phyloP scores from a whole-genome alignment of 257 asterid genomes.

The Solanum piurae region DNA sequence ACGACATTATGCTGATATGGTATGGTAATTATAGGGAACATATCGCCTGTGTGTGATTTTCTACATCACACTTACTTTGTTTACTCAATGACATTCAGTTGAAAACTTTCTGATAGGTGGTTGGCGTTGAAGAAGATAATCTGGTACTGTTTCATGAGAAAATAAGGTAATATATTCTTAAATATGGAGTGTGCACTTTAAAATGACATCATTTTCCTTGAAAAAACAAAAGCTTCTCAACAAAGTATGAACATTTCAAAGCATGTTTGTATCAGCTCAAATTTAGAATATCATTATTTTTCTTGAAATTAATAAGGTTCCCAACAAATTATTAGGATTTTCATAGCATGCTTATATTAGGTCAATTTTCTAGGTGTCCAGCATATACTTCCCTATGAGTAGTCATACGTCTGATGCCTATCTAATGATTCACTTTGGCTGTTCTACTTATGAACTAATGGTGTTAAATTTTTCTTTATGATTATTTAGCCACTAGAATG shows the following conservation, averaged over 20 bases:
- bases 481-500: not conserved
- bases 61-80: not conserved
- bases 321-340: not conserved
- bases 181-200: not conserved
- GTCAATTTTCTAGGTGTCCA: not conserved
- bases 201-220: not conserved
- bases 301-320: not conserved
- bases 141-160: constrained; percentile 66
- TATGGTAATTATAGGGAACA: constrained; percentile 15
- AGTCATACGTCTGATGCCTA: not conserved
- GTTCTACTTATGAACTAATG: not conserved
- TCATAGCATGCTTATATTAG: not conserved
- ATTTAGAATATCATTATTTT: not conserved
- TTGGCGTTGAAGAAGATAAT: constrained; percentile 67
- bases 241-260: not conserved
- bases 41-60: not conserved
- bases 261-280: not conserved
- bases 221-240: not conserved
- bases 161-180: constrained; percentile 49
- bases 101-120: constrained; percentile 41
- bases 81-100: not conserved
- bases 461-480: not conserved
- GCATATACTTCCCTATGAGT: not conserved
- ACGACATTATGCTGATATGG: constrained; percentile 88
- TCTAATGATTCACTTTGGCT: not conserved